Base-by-base conservation (phyloP, 768 basidiomycete genomes). In the Boletales sp. region DNA sequence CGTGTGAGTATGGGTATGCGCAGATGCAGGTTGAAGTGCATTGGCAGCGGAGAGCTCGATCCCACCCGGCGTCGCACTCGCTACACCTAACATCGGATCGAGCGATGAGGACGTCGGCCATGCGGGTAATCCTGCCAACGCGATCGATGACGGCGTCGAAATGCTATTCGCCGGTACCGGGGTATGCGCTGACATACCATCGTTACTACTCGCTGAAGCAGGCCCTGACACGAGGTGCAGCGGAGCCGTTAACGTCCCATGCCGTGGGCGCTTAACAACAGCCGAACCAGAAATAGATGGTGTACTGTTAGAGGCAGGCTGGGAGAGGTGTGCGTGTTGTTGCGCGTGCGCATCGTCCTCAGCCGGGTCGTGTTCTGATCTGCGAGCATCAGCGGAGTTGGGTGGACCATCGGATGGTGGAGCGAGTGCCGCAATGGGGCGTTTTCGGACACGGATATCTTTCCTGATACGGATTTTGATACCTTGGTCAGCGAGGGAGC, bases 401-500 rank as follows among this genome's bases (percentile, higher is more conserved):
- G 47, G 19, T 13, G 43, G 53, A 40, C 53, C 40, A 36, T 64
- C 68, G 12, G 59, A 40, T 0, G 52, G 53, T 12, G 48, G 47
- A 3, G 58, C 57, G 15, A 69, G 63, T 0, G 72, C 69, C 31
- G 72, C 71, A 21, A 74, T 75, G 5, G 83, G 80, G 11, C 84
- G 74, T 64, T 90, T 91, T 54, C 90, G 80, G 21, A 88, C 84
- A 1, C 90, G 83, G 32, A 93, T 90, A 51, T 94, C 91, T 67
- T 94, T 94, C 32, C 93, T 81, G 46, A 94, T 94, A 29, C 92
- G 84, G 47, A 95, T 94, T 70, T 94, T 95, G 70, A 94, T 92
- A 19, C 93, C 93, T 69, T 94, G 93, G 63, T 94, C 92, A n/a
- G 92, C 91, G 47, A 94, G 80, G 0, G 90, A 89, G 56, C 86